Evolutionary conservation across 2,329 filamentous ascomycete genomes (phyloP).

Genomic region (Botryotinia narcissicola): DNA sequence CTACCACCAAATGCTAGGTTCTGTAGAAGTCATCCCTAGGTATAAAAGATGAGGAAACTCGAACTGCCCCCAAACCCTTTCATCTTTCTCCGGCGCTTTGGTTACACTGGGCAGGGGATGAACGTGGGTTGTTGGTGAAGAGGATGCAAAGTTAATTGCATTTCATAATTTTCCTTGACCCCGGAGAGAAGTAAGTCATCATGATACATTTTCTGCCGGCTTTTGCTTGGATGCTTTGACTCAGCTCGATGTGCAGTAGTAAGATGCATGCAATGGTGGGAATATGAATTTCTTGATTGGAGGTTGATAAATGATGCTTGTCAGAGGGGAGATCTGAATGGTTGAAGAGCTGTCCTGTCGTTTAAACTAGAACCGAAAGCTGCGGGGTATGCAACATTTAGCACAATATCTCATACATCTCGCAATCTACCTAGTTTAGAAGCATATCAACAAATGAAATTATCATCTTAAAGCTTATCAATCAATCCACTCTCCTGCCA

Average conservation of each 20-base stretch:
- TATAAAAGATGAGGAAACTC: background rate
- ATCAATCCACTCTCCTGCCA: background rate
- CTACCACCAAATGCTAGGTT: conserved; percentile 7
- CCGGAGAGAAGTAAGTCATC: conserved; percentile 10
- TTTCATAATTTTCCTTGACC: conserved; percentile 13
- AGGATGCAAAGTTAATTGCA: conserved; percentile 13
- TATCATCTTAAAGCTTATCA: background rate
- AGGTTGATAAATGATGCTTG: conserved; percentile 7
- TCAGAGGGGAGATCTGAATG: conserved; percentile 12
- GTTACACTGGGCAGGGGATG: conserved; percentile 19
- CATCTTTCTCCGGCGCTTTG: conserved; percentile 6
- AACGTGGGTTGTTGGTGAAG: conserved; percentile 14
- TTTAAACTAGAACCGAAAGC: conserved; percentile 19
- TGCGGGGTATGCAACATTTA: conserved; percentile 21
- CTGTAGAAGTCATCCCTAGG: background rate
- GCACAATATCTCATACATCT: conserved; percentile 10
- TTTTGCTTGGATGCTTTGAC: conserved; percentile 15
- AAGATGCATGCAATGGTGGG: conserved; percentile 20
- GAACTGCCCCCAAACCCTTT: background rate
- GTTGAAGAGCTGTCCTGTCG: conserved; percentile 17
- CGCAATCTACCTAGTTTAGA: background rate
- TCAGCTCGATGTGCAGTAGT: conserved; percentile 17
- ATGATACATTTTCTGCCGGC: conserved; percentile 14
- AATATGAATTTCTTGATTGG: conserved; percentile 16
- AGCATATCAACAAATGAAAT: conserved; percentile 8